phyloP scores from a whole-genome alignment of 2,329 filamentous ascomycete species.

The Neopestalotiopsis sp. region DNA sequence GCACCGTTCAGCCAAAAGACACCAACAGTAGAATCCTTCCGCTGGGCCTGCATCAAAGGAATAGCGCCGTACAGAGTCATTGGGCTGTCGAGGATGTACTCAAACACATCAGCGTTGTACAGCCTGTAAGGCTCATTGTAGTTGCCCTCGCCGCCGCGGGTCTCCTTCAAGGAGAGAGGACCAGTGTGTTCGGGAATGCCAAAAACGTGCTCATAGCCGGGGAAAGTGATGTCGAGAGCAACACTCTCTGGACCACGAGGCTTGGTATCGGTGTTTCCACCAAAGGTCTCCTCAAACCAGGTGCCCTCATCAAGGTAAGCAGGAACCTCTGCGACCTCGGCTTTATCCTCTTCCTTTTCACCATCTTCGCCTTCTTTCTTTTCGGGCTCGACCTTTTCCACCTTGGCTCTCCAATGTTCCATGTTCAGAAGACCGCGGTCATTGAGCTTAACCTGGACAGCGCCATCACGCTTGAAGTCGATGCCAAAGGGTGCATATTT shows the following conservation, averaged over 20 bases:
- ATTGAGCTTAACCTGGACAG: constrained; percentile 86
- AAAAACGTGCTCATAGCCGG: constrained; percentile 89
- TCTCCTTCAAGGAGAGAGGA: constrained; percentile 86
- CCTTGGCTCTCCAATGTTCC: constrained; percentile 92
- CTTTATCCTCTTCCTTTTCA: constrained; percentile 47
- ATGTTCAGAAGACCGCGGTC: constrained; percentile 88
- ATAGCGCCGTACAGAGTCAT: constrained; percentile 99
- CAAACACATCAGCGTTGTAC: constrained; percentile 97
- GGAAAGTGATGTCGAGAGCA: constrained; percentile 88
- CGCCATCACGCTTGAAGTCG: constrained; percentile 84
- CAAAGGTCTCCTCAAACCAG: constrained; percentile 98
- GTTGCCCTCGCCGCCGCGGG: constrained; percentile 83
- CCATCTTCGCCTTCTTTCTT: constrained; percentile 60
- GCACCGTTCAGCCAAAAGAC: constrained; percentile 98
- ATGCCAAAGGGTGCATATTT: constrained; percentile 82
- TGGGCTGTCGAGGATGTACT: constrained; percentile 94
- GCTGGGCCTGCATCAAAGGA: constrained; percentile 96
- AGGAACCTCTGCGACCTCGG: constrained; percentile 45
- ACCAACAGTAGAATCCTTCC: constrained; percentile 89
- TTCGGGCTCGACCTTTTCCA: constrained; percentile 62
- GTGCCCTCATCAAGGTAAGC: constrained; percentile 78
- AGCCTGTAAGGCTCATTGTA: constrained; percentile 90
- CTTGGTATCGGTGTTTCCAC: constrained; percentile 93
- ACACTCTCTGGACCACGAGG: constrained; percentile 94
- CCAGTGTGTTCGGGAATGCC: constrained; percentile 94